These are phyloP conservation scores for Bolboschoenoplectus hybrid DNA, from an alignment of 202 grass and related monocot genomes.

Conservation along the genomic window DNA sequence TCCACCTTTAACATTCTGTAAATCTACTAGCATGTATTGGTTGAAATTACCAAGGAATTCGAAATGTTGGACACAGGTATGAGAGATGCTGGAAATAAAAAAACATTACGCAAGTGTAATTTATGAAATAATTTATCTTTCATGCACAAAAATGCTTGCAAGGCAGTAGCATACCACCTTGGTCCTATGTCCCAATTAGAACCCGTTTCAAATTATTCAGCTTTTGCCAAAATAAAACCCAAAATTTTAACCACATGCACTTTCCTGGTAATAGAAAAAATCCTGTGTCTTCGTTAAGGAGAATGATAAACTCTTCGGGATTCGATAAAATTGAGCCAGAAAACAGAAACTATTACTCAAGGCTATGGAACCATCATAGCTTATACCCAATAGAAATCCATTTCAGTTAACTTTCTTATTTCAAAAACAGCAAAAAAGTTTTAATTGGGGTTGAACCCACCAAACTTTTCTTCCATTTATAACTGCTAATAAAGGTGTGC, in stretches of 20 bases:
- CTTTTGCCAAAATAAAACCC: background rate
- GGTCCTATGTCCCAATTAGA: background rate
- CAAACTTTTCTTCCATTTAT: too few species aligned
- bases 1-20: background rate
- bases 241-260: constrained; percentile 1
- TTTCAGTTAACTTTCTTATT: background rate
- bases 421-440: background rate
- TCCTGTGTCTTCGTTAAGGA: background rate
- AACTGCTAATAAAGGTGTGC: too few species aligned
- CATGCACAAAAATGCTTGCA: background rate
- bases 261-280: background rate
- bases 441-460: too few species aligned
- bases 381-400: background rate
- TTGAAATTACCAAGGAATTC: too few species aligned
- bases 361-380: background rate
- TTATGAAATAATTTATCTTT: constrained; percentile 1
- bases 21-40: background rate
- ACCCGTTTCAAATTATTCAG: background rate
- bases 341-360: background rate
- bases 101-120: background rate
- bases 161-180: background rate
- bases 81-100: background rate
- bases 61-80: background rate
- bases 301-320: background rate
- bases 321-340: background rate